Evolutionary conservation across 106 monocot genomes (phyloP), one percentile per base, ranked within the genome.

Genomic region (Vanilla planifolia): DNA sequence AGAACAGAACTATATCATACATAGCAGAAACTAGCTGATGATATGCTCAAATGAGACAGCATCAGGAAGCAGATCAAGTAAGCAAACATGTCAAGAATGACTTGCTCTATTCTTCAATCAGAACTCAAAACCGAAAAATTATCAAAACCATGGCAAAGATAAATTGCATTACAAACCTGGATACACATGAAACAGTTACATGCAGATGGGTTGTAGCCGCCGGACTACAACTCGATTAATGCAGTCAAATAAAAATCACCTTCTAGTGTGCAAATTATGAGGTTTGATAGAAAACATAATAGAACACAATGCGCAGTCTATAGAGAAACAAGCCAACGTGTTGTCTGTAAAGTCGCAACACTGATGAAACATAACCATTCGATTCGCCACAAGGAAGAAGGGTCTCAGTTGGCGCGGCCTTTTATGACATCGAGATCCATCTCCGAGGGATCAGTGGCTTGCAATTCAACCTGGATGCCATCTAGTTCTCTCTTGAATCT

Each of bases 391-490:
- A 51, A 51, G 14, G 22, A 25, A 29, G 51, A 51, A 8, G 48
- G 26, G 25, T 3, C 5, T 67, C 44, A 67, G 25, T 67, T 67
- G 19, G 43, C 67, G 32, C 67, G 55, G 13, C 67, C 56, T 67
- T 32, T 55, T 21, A 67, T 67, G 22, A 67, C 67, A 56, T 67
- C 67, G 0, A 67, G 25, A 43, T 33, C 32, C 20, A 67, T 67
- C 56, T 67, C 67, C 0, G 67, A 56, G 1, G 67, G 67, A 57
- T 67, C 67, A 15, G 57, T 57, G 8, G 57, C 57, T 36, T 57
- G 57, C 35, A 57, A 22, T 28, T 57, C 57, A 2, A 57, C 35
- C 57, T 57, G 57, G 8, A 57, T 57, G 0, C 57, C 57, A 57
- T 57, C 57, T 35, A 57, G 35, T 17, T 57, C 57, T 35, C 57